Percentiles rank a stretch among this genome's conserved stretches.
Evolutionary conservation across 305 asterid species (phyloP).

Genomic region (Fraxinus ornus): DNA sequence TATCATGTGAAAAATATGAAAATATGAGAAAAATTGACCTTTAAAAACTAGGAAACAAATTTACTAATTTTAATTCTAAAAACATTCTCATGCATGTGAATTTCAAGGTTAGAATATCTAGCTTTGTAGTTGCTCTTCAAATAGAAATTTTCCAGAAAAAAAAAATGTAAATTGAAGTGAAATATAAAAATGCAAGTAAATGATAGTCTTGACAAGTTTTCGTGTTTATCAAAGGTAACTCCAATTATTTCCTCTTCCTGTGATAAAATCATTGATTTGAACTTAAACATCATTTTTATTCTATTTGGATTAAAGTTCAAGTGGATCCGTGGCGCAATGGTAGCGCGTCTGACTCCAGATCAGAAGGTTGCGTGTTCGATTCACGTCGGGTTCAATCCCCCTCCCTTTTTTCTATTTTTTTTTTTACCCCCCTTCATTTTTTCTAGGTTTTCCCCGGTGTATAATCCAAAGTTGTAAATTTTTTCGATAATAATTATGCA

Average conservation of each 20-base stretch:
- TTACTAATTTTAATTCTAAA: neutral
- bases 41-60: neutral
- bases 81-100: neutral
- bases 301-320: too few relatives aligned
- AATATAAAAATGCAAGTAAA: too few relatives aligned
- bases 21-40: neutral
- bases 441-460: too few relatives aligned
- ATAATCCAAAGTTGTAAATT: too few relatives aligned
- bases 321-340: slow-evolving; percentile 52
- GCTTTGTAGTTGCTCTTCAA: neutral
- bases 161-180: neutral
- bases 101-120: neutral
- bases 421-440: too few relatives aligned
- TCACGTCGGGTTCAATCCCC: slow-evolving; percentile 86
- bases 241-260: too few relatives aligned
- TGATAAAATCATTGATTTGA: too few relatives aligned
- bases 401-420: too few relatives aligned
- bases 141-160: too few relatives aligned
- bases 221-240: neutral
- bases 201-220: neutral
- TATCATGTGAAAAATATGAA: neutral
- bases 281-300: too few relatives aligned
- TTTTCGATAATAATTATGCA: too few relatives aligned
- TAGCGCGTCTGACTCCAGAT: slow-evolving; percentile 98
- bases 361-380: slow-evolving; percentile 99